A percentile compares a stretch with the other conserved stretches of the same genome.
phyloP scores from a whole-genome alignment of 768 basidiomycete species.

The Lyophyllum atratum region DNA sequence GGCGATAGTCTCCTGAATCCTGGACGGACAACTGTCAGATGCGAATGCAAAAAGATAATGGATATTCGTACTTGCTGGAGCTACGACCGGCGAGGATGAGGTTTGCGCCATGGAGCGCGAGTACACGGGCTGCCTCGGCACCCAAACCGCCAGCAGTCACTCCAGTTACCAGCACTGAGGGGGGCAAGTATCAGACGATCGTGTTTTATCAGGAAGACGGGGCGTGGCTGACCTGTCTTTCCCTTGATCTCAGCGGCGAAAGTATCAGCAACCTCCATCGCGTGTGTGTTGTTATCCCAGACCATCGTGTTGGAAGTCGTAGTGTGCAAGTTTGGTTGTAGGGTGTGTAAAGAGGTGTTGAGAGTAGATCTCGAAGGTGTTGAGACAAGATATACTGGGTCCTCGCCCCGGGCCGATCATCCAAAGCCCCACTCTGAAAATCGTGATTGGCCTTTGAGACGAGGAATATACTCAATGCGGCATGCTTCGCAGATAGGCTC shows the following conservation, averaged over 20 bases:
- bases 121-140: constrained; percentile 11
- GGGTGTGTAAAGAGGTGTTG: not conserved
- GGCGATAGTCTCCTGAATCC: constrained; percentile 7
- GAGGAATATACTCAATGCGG: not conserved
- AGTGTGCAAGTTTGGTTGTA: not conserved
- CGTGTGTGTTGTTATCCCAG: not conserved
- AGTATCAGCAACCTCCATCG: constrained; percentile 5
- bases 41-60: not conserved
- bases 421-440: not conserved
- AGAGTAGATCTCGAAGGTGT: not conserved
- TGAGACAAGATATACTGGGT: constrained; percentile 4
- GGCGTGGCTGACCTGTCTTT: constrained; percentile 7
- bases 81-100: constrained; percentile 10
- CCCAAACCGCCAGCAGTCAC: constrained; percentile 10
- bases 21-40: not conserved
- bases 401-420: not conserved
- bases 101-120: constrained; percentile 7
- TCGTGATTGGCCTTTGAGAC: not conserved
- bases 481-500: too few species aligned
- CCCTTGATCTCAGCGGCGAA: constrained; percentile 9
- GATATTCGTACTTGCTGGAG: not conserved
- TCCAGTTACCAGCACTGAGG: constrained; percentile 7
- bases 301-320: not conserved
- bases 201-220: not conserved
- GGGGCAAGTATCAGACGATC: not conserved